Percentiles rank a stretch among this genome's conserved stretches.
phyloP scores from a whole-genome alignment of 164 flowering plant species.

The Pachysandra terminalis region DNA sequence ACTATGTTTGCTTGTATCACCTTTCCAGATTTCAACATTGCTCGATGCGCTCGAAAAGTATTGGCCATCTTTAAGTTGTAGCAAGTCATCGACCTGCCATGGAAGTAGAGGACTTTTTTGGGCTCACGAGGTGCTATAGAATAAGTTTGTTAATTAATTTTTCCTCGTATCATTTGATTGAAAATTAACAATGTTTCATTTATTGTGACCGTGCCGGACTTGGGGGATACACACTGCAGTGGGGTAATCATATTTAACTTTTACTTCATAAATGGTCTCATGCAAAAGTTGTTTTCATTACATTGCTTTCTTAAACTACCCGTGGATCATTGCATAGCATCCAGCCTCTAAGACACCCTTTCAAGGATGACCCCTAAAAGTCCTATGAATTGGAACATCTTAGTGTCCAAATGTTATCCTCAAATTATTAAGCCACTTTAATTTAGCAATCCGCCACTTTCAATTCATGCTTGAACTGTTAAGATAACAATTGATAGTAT shows the following conservation, averaged over 20 bases:
- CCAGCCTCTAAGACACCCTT: too few relatives aligned
- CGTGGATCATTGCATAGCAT: too few relatives aligned
- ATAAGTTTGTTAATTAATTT: slow-evolving; percentile 1
- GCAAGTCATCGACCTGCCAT: slow-evolving; percentile 50
- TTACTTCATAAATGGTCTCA: neutral
- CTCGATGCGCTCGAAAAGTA: slow-evolving; percentile 52
- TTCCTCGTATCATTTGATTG: neutral
- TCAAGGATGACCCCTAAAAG: neutral
- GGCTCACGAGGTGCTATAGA: slow-evolving; percentile 77
- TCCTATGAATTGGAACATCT: too few relatives aligned
- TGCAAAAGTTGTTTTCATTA: too few relatives aligned
- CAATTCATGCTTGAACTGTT: neutral
- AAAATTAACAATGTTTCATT: slow-evolving; percentile 26
- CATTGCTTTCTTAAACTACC: too few relatives aligned
- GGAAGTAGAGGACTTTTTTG: slow-evolving; percentile 76
- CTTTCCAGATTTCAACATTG: slow-evolving; percentile 58
- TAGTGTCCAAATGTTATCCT: neutral
- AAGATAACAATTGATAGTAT: too few relatives aligned
- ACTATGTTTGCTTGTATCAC: neutral
- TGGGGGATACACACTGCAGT: slow-evolving; percentile 40
- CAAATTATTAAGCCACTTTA: neutral
- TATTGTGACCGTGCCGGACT: slow-evolving; percentile 27
- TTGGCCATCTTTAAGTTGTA: slow-evolving; percentile 85
- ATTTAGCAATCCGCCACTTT: neutral
- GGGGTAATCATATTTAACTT: slow-evolving; percentile 59